Evolutionary conservation across 2,329 filamentous ascomycete species (phyloP).

Genomic region (Trichoderma semiorbis): DNA sequence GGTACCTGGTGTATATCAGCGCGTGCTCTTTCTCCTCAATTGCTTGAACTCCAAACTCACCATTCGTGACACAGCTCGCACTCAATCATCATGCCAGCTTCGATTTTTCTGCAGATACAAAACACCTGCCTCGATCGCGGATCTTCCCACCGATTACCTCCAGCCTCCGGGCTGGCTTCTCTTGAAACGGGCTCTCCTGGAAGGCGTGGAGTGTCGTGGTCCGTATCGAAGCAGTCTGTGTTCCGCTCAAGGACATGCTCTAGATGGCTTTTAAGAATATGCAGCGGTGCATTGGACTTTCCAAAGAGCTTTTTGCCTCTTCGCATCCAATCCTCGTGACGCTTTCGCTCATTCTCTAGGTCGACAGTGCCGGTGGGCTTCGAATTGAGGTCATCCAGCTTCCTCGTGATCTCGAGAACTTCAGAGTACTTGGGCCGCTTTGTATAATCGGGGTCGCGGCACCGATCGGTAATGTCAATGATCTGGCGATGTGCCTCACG

Average conservation of each 20-base stretch:
- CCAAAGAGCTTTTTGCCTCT: constrained; percentile 97
- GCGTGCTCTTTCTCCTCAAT: background rate
- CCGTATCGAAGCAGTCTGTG: constrained; percentile 83
- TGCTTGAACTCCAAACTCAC: constrained; percentile 49
- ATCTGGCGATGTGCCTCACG: constrained; percentile 91
- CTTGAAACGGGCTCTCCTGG: constrained; percentile 90
- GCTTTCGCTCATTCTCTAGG: constrained; percentile 88
- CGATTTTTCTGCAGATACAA: constrained; percentile 89
- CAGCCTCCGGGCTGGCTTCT: constrained; percentile 62
- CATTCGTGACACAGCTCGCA: constrained; percentile 98
- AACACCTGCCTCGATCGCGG: constrained; percentile 75
- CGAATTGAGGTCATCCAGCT: constrained; percentile 82
- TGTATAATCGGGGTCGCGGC: constrained; percentile 68
- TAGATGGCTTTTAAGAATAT: constrained; percentile 93
- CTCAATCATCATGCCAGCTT: constrained; percentile 99
- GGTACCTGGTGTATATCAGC: constrained; percentile 62
- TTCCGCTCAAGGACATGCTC: constrained; percentile 90
- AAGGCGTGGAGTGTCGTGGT: constrained; percentile 76
- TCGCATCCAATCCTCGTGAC: constrained; percentile 98
- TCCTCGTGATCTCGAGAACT: constrained; percentile 85
- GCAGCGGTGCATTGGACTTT: constrained; percentile 93
- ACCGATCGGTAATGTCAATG: constrained; percentile 73
- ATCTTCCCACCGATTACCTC: constrained; percentile 56
- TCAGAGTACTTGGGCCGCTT: constrained; percentile 84
- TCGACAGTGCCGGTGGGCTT: constrained; percentile 90